Evolutionary conservation across 2,329 filamentous ascomycete species (phyloP), one percentile per base, ranked within the genome.

Genomic region (Ramularia collo-cygni): DNA sequence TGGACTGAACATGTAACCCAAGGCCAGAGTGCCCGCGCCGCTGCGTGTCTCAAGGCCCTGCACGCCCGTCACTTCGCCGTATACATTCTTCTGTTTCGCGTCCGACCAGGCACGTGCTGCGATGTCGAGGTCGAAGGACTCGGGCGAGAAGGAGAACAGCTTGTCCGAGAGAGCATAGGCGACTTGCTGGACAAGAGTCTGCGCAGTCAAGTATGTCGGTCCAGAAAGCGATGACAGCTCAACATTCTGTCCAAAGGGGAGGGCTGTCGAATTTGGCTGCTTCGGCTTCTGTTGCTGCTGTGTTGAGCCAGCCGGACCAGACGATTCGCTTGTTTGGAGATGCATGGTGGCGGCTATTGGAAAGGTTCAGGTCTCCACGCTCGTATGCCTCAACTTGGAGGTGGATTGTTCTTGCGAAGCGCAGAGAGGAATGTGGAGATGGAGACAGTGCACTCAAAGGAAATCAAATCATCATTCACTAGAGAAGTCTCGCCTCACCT

Each of bases 1-100:
- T 58, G 87, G 86, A 46, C 89, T 95, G 74, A 96, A 98, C 63
- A 96, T 85, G 68, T 98, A 98, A 42, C 92, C 92, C 35, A 98
- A 76, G 15, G 92, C 88, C 59, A 96, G 84, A 50, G 85, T 81
- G 40, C 90, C 92, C 38, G 92, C 92, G 43, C 92, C 92, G 41
- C 83, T 78, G 38, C 92, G 77, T 30, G 89, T 93, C 70, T 98
- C 84, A 58, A 95, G 78, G 16, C 84, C 69, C 45, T 89, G 74
- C 33, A 96, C 78, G 10, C 79, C 71, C 35, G 92, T 90, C 47
- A 79, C 68, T 59, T 89, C 84, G 54, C 86, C 86, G 67, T 89
- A 80, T 48, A 83, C 79, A 69, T 98, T 98, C 61, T 74, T 71
- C 60, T 87, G 81, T 47, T 76, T 70, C 47, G 77, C 68, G 18